Base-by-base conservation (phyloP, 2,329 filamentous ascomycete species). In the Penicillium sp. region DNA sequence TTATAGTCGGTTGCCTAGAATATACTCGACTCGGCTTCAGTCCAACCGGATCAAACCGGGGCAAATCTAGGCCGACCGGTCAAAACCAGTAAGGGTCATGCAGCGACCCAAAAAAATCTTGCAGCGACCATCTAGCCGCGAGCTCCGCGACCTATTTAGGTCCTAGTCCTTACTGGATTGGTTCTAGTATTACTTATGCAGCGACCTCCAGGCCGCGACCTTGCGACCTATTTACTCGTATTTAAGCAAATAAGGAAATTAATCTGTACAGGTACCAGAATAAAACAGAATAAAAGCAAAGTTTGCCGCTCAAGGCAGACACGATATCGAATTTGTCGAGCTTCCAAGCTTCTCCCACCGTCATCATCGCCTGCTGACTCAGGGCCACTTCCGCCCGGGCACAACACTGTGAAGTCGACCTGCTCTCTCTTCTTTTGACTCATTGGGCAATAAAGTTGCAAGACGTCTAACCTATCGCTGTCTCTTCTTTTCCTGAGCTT, bases 351-450 rank as follows among this genome's bases (percentile, higher is more conserved):
- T 38, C 49, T 25, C 37, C 38, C 46, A 48, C 49, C 50, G 35
- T 58, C 55, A 53, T 58, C 55, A 58, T 58, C 42, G 48, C 25
- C 42, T 56, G 55, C 55, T 58, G 55, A 58, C 51, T 56, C 55
- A 56, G 53, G 35, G 12, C 33, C 40, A 39, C 42, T 47, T 51
- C 53, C 54, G 52, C 47, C 42, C 47, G 24, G 50, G 43, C 53
- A 45, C 29, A 23, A 29, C 23, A 52, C 47, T 6, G 38, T 24
- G 8, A 40, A 15, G 38, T 40, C n/a, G 8, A 4, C 23, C 12
- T 24, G 13, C 12, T 13, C 38, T 7, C 38, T 8, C 23, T 27
- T 13, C n/a, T n/a, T 3, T 13, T 6, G 5, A 40, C 13, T 25
- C 24, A 10, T 35, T 15, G 32, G 23, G 33, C 46, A 41, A 43